Evolutionary conservation across 495 filamentous ascomycete species (phyloP).

Genomic region (Aspergillus nanangensis): DNA sequence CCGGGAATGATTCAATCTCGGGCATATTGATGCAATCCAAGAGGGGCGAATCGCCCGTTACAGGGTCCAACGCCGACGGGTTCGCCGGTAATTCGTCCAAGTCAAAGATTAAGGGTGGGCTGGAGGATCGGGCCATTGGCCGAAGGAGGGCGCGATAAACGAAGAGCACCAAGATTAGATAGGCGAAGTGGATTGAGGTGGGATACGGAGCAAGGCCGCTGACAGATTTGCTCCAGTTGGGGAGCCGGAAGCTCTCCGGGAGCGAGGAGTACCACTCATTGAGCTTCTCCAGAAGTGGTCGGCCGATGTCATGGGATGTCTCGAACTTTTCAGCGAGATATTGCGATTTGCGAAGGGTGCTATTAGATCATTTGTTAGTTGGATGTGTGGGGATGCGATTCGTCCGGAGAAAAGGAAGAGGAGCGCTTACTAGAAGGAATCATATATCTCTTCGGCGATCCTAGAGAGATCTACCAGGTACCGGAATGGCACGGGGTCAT

Average conservation of each 20-base stretch:
- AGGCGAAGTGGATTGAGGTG: constrained; percentile 32
- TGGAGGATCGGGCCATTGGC: constrained; percentile 29
- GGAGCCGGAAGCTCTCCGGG: constrained; percentile 22
- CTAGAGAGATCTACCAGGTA: constrained; percentile 23
- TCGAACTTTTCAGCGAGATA: constrained; percentile 23
- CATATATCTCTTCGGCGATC: constrained; percentile 29
- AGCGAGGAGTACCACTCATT: constrained; percentile 29
- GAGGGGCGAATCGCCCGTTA: constrained; percentile 14
- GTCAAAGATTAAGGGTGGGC: constrained; percentile 31
- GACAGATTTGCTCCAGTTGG: constrained; percentile 31
- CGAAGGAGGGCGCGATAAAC: constrained; percentile 34
- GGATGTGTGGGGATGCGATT: too few species aligned
- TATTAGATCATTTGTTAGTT: not conserved
- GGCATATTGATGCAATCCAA: constrained; percentile 20
- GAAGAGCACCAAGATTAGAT: constrained; percentile 29
- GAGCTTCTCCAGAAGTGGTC: constrained; percentile 20
- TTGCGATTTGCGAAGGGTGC: constrained; percentile 31
- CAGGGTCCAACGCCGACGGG: constrained; percentile 9
- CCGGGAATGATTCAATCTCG: constrained; percentile 21
- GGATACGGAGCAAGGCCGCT: constrained; percentile 24
- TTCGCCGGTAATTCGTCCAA: constrained; percentile 22
- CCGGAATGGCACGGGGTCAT: constrained; percentile 21
- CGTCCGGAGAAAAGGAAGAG: not conserved
- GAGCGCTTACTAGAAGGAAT: constrained; percentile 28
- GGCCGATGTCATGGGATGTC: constrained; percentile 24